Percentiles rank a stretch among this genome's conserved stretches.
These are phyloP conservation scores for Clitoria ternatea DNA, from an alignment of 306 rosid genomes.

Conservation along the genomic window DNA sequence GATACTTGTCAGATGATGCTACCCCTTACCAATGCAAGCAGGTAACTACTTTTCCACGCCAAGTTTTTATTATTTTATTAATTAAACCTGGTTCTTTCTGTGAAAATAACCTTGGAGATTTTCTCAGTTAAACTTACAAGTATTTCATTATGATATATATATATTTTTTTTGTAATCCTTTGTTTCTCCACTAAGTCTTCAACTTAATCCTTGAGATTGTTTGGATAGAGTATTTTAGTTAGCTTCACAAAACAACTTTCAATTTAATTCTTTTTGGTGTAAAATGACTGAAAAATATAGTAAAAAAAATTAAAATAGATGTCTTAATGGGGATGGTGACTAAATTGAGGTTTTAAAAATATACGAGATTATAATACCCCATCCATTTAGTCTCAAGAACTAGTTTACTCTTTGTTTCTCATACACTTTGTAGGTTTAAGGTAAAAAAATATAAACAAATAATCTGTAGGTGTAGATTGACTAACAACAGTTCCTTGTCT, in stretches of 20 bases:
- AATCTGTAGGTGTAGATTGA: background rate
- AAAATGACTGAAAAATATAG: too few species aligned
- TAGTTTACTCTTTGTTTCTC: background rate
- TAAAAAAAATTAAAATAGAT: too few species aligned
- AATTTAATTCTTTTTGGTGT: too few species aligned
- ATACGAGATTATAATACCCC: too few species aligned
- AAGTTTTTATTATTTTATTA: background rate
- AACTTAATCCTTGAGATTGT: too few species aligned
- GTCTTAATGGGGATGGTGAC: too few species aligned
- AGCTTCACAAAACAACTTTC: too few species aligned
- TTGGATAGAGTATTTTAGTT: too few species aligned
- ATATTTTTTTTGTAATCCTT: too few species aligned
- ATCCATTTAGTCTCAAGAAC: too few species aligned
- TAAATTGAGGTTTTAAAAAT: too few species aligned
- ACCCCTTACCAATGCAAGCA: conserved; percentile 43
- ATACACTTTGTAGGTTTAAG: background rate
- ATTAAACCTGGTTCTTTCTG: background rate
- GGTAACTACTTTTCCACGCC: conserved; percentile 33
- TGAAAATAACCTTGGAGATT: background rate
- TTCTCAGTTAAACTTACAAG: background rate
- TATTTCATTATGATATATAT: background rate
- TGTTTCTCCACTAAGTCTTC: too few species aligned
- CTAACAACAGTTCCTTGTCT: background rate
- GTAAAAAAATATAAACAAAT: background rate
- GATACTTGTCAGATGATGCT: conserved; percentile 51